Base-by-base conservation (phyloP, 345 rosid species). In the Aurinia saxatilis region DNA sequence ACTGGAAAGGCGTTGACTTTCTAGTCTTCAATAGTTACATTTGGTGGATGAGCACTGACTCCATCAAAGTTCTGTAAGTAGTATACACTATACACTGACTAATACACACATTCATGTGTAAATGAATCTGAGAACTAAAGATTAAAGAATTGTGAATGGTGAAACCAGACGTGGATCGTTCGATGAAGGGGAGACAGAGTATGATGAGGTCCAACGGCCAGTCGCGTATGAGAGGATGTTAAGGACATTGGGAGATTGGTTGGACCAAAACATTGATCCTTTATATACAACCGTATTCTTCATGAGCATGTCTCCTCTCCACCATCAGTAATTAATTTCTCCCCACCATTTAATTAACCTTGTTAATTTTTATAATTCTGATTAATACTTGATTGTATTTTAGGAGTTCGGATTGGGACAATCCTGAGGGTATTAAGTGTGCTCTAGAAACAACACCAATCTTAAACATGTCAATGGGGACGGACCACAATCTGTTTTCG, bases 31-130 rank as follows among this genome's bases (percentile, higher is more conserved):
- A 95, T 72, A 84, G 93, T 5, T 95, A 95, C 68, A 86, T 90
- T 7, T 95, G 99, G 99, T 95, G 99, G 99, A 84, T 95, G 95
- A 95, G 86, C 83, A 83, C 92, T 7, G 60, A 70, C 65, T 4
- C 66, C 19, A 88, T 87, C 81, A 95, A 90, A 90, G 77, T 95
- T 57, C 53, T 89, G 96, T 89, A 71, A 27, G 31, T 27, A 6
- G 6, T 48, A 39, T 9, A 53, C 18, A 13, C 31, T 63, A 39
- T 9, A 53, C 18, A 13, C 31, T 63, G 25, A 12, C 49, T 23
- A 29, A 30, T 34, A 29, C 4, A 48, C 9, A 11, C 31, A 19
- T 45, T 9, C 27, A 0, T 45, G 6, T 30, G 35, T 44, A 27
- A 64, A 39, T 49, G 53, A 23, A 41, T 6, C n/a, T 39, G 81